Base-by-base conservation (phyloP, 305 asterid genomes). In the Plantago rigida region DNA sequence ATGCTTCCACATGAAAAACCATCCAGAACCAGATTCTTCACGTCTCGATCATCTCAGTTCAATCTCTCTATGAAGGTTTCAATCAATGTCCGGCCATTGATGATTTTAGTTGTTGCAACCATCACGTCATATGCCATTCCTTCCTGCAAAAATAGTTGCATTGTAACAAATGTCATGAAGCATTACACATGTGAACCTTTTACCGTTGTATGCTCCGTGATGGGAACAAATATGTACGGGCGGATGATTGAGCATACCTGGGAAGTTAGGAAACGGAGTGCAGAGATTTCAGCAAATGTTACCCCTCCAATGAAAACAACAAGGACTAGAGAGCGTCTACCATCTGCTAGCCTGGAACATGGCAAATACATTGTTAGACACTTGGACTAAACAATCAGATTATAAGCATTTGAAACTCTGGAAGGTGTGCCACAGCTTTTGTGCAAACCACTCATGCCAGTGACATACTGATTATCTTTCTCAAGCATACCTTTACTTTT, bases 271-370 rank as follows among this genome's bases (percentile, higher is more conserved):
- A 86, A 88, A 45, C 99, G 96, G 72, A 92, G 96, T 56, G 99
- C 96, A 62, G 96, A 84, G 31, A 88, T 88, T 79, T 92, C 99
- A 42, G 99, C 99, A 73, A 83, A 83, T 11, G 99, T 92, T 62
- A 92, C 99, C 61, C 96, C 99, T 55, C 99, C 99, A 70, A 92
- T 74, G 60, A 92, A 92, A 72, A 92, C 96, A 29, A 92, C 96
- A 26, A 88, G 94, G 79, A 92, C 91, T 69, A 92, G 65, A 56
- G 89, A 80, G n/a, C 96, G 96, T 70, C 94, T 83, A 72, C 96
- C 99, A 63, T 81, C 87, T 22, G 81, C 83, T 69, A 78, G 72
- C 69, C 96, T 88, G 84, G 56, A 62, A 75, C 17, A 22, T 59
- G 63, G 59, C 58, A 71, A 70, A 58, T 56, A 62, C 62, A 62